These are phyloP conservation scores for Magnolia kwangsiensis DNA, from an alignment of 164 flowering plant genomes.

Conservation along the genomic window DNA sequence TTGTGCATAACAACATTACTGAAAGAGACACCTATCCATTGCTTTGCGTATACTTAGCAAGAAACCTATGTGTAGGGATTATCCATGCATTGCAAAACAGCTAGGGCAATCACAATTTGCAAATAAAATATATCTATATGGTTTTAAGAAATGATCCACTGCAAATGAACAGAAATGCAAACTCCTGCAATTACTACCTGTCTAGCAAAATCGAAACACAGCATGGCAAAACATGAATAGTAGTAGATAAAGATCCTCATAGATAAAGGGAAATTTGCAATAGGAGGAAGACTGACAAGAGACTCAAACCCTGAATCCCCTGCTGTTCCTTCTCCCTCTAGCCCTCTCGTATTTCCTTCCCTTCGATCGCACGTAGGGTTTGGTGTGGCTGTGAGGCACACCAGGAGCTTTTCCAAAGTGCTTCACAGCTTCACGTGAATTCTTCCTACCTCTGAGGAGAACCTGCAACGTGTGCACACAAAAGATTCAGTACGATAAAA, in stretches of 20 bases:
- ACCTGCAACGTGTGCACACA: neutral
- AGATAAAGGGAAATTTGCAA: neutral
- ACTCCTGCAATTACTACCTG: neutral
- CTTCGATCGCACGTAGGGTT: constrained; percentile 21
- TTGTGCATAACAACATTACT: too few species aligned
- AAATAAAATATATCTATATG: neutral
- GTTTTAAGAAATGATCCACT: neutral
- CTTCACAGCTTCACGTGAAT: constrained; percentile 20
- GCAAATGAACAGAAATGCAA: neutral
- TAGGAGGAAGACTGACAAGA: neutral
- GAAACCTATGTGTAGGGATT: neutral
- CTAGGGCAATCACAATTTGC: neutral
- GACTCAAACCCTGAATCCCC: constrained; percentile 14
- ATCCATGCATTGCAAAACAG: neutral
- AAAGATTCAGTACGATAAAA: too few species aligned
- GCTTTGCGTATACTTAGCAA: neutral
- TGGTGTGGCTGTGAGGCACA: constrained; percentile 25
- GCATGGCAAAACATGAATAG: neutral
- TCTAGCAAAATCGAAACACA: neutral
- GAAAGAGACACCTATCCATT: too few species aligned
- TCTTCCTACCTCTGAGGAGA: constrained; percentile 19
- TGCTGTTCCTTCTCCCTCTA: constrained; percentile 21
- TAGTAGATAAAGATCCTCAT: neutral
- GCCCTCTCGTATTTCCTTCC: constrained; percentile 24
- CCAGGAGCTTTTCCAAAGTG: constrained; percentile 24